These are phyloP conservation scores for Monosporascus sp. DNA, from an alignment of 2,329 filamentous ascomycete genomes.

Conservation along the genomic window DNA sequence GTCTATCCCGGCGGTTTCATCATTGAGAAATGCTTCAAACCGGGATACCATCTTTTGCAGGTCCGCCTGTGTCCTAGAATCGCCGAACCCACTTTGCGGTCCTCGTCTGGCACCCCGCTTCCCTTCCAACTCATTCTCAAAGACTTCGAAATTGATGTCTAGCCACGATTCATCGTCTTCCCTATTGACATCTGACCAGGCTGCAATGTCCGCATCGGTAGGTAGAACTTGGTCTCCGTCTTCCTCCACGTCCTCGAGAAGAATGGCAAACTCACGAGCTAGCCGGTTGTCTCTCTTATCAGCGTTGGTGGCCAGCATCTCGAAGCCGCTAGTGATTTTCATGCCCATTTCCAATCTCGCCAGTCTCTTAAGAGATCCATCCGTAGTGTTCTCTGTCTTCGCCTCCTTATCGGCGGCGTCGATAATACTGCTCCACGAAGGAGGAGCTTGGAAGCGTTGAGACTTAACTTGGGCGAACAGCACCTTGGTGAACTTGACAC, in stretches of 20 bases:
- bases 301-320: constrained; percentile 72
- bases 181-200: constrained; percentile 58
- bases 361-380: constrained; percentile 23
- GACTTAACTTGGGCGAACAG: constrained; percentile 87
- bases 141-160: constrained; percentile 84
- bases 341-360: constrained; percentile 67
- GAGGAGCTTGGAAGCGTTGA: constrained; percentile 70
- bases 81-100: constrained; percentile 49
- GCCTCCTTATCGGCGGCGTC: constrained; percentile 20
- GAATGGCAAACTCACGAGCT: constrained; percentile 69
- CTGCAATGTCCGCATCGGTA: constrained; percentile 63
- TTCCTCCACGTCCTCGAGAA: constrained; percentile 70
- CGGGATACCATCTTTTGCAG: constrained; percentile 86
- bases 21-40: constrained; percentile 89
- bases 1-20: constrained; percentile 75
- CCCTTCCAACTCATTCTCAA: constrained; percentile 72
- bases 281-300: constrained; percentile 63
- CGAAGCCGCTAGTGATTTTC: constrained; percentile 86
- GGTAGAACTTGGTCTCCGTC: constrained; percentile 67
- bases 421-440: constrained; percentile 41
- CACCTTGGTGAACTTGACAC: constrained; percentile 79
- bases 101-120: constrained; percentile 27
- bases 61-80: constrained; percentile 65
- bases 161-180: constrained; percentile 89
- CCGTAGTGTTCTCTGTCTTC: constrained; percentile 1